phyloP scores from a whole-genome alignment of 345 rosid species.

The Citropsis articulata region DNA sequence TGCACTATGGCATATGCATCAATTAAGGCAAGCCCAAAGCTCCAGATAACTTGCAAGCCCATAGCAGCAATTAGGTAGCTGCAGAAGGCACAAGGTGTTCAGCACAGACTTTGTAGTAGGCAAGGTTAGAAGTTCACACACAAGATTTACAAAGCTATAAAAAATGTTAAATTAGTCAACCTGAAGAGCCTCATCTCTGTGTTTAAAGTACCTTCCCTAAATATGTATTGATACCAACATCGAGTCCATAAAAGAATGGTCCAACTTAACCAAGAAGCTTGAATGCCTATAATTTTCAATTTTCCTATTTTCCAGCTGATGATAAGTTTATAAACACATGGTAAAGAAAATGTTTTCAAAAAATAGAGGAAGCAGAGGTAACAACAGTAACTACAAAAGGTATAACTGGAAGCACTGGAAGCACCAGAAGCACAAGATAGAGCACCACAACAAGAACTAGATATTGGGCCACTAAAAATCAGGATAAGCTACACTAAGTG shows the following conservation, averaged over 20 bases:
- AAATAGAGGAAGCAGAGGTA: background rate
- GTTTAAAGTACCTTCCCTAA: background rate
- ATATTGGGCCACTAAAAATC: background rate
- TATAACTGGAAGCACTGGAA: background rate
- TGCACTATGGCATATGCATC: conserved; percentile 56
- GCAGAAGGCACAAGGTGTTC: conserved; percentile 21
- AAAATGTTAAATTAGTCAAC: background rate
- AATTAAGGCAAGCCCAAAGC: conserved; percentile 65
- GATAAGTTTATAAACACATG: conserved; percentile 7
- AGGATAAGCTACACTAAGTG: background rate
- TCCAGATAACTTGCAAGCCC: conserved; percentile 87
- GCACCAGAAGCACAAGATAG: background rate
- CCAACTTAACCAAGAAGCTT: background rate
- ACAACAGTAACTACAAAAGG: background rate
- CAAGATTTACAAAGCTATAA: background rate
- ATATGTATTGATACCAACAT: background rate
- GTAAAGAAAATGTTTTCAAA: background rate
- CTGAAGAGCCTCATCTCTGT: background rate
- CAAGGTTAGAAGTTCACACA: background rate
- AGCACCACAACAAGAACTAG: background rate
- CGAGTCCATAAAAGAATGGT: background rate
- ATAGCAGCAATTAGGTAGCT: conserved; percentile 86
- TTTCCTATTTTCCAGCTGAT: background rate
- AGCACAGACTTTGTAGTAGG: background rate
- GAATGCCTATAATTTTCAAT: background rate